phyloP scores from a whole-genome alignment of 441 rosid species.

The Erysimum pusillum region DNA sequence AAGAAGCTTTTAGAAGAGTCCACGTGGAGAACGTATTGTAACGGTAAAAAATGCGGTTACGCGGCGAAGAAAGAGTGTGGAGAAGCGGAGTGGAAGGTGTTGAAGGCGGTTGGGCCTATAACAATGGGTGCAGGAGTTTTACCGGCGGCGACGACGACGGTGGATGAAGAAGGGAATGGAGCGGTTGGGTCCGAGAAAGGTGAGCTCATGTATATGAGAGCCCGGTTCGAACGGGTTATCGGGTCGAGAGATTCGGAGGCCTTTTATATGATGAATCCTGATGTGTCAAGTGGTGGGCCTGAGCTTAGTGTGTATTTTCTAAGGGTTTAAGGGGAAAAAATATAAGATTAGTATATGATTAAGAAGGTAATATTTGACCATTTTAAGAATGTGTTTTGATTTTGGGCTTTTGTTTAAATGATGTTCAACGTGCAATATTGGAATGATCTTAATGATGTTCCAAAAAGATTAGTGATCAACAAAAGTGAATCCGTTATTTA shows the following conservation, averaged over 20 bases:
- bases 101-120: slow-evolving; percentile 70
- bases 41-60: slow-evolving; percentile 72
- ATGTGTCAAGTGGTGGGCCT: slow-evolving; percentile 61
- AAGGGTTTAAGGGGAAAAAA: slow-evolving; percentile 50
- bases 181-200: slow-evolving; percentile 56
- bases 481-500: neutral
- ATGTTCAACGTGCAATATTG: neutral
- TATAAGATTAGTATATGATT: neutral
- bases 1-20: slow-evolving; percentile 61
- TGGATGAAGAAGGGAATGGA: slow-evolving; percentile 44
- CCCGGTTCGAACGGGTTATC: slow-evolving; percentile 74
- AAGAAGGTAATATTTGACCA: slow-evolving; percentile 24
- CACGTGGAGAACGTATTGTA: slow-evolving; percentile 72
- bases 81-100: slow-evolving; percentile 59
- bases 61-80: slow-evolving; percentile 70
- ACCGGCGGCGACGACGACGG: slow-evolving; percentile 47
- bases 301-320: slow-evolving; percentile 76
- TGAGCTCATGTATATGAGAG: slow-evolving; percentile 82
- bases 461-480: neutral
- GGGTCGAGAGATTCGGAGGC: slow-evolving; percentile 83
- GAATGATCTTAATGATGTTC: neutral
- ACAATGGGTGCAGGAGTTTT: slow-evolving; percentile 84
- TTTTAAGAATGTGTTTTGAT: slow-evolving; percentile 24
- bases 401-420: slow-evolving; percentile 9
- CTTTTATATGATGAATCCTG: slow-evolving; percentile 80